phyloP scores from a whole-genome alignment of 768 basidiomycete species.

The Xanthoconium stramineum region DNA sequence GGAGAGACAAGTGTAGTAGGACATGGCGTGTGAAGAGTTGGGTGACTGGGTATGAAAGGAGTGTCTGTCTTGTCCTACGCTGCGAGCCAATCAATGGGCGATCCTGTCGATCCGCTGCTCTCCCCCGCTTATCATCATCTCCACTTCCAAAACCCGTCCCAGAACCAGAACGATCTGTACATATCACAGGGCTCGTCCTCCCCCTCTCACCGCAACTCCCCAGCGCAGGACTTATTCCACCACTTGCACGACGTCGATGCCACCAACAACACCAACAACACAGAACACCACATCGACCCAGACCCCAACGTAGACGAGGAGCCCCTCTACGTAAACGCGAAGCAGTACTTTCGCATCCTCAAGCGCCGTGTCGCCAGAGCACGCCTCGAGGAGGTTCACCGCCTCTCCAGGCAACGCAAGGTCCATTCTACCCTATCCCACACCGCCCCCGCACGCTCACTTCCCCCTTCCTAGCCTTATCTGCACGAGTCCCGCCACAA shows the following conservation, averaged over 20 bases:
- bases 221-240: slow-evolving; percentile 29
- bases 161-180: slow-evolving; percentile 27
- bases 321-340: slow-evolving; percentile 98
- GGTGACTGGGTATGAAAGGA: no score
- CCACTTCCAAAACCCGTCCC: slow-evolving; percentile 28
- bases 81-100: slow-evolving; percentile 50
- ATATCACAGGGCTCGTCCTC: slow-evolving; percentile 34
- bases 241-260: slow-evolving; percentile 25
- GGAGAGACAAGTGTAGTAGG: slow-evolving; percentile 72
- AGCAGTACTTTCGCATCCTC: slow-evolving; percentile 98
- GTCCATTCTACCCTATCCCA: slow-evolving; percentile 35
- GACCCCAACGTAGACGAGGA: slow-evolving; percentile 77
- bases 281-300: slow-evolving; percentile 30
- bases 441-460: slow-evolving; percentile 3
- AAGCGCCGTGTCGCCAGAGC: slow-evolving; percentile 91
- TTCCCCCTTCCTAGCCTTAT: slow-evolving; percentile 65
- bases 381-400: slow-evolving; percentile 89
- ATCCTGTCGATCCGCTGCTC: slow-evolving; percentile 63
- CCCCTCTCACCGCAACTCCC: slow-evolving; percentile 29
- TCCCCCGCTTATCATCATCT: slow-evolving; percentile 51
- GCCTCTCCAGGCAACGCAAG: slow-evolving; percentile 91
- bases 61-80: slow-evolving; percentile 6
- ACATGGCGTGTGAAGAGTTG: background rate
- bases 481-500: slow-evolving; percentile 97
- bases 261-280: background rate